phyloP scores from a whole-genome alignment of 805 yeast genomes.

The Yamadazyma paraphyllophila region DNA sequence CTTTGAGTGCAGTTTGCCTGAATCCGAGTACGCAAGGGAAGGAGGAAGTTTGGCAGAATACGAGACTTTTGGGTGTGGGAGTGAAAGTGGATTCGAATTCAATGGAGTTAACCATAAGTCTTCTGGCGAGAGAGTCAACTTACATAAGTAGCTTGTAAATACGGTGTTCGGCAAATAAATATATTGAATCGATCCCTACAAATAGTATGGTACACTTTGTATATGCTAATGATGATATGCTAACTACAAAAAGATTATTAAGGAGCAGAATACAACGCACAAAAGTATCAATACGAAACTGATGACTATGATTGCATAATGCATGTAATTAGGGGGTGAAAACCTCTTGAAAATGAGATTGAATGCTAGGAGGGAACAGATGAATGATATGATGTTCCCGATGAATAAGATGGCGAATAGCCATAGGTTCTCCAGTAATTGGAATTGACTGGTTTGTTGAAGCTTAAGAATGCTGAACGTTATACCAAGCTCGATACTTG shows the following conservation, averaged over 20 bases:
- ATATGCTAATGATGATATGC: not conserved
- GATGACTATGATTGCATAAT: conserved; percentile 11
- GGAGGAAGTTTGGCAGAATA: not conserved
- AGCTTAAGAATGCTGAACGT: conserved; percentile 29
- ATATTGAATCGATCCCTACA: too few species aligned
- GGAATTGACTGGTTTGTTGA: conserved; percentile 19
- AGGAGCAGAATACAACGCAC: conserved; percentile 5
- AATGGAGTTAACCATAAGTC: conserved; percentile 27
- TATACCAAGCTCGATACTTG: conserved; percentile 41
- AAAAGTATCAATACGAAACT: conserved; percentile 12
- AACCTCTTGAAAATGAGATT: conserved; percentile 33
- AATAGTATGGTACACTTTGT: too few species aligned
- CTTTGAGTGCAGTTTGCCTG: conserved; percentile 35
- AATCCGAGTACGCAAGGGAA: conserved; percentile 9
- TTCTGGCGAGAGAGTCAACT: conserved; percentile 24
- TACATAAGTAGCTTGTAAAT: not conserved
- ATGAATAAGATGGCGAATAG: conserved; percentile 28
- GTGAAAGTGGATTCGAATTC: conserved; percentile 29
- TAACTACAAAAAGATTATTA: conserved; percentile 3
- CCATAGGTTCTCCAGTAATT: conserved; percentile 30
- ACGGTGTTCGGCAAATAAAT: too few species aligned
- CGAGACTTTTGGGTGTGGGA: conserved; percentile 30
- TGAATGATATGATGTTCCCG: conserved; percentile 32
- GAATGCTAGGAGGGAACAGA: conserved; percentile 35
- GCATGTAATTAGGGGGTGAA: conserved; percentile 23